Conservation (phyloP, 768 basidiomycete species). For the Rhodotorula toruloides region DNA sequence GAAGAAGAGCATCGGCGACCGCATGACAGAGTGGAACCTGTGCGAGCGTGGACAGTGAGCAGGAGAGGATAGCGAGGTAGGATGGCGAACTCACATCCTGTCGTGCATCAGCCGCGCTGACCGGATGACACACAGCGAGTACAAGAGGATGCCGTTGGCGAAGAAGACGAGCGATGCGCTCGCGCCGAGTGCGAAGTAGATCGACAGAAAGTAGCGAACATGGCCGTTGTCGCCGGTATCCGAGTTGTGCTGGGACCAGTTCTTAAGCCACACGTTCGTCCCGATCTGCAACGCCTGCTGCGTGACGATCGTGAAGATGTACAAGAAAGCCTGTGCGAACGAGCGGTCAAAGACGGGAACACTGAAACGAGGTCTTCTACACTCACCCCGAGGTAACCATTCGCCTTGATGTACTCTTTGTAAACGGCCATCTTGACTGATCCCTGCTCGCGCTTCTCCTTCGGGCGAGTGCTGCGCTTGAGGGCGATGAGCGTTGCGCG, state of each 20-base stretch:
- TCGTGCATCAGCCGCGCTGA: constrained; percentile 40
- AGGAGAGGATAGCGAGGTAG: neutral
- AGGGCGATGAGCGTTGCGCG: constrained; percentile 24
- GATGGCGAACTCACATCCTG: constrained; percentile 24
- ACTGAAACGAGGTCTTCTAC: neutral
- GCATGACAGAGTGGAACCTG: constrained; percentile 64
- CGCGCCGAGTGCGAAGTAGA: constrained; percentile 28
- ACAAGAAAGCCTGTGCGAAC: constrained; percentile 41
- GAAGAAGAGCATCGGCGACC: constrained; percentile 65
- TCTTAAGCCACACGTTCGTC: constrained; percentile 42
- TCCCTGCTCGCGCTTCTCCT: constrained; percentile 47
- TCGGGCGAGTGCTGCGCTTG: constrained; percentile 39
- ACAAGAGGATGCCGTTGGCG: constrained; percentile 41
- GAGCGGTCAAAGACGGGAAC: neutral
- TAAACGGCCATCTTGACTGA: constrained; percentile 49
- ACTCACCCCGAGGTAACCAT: constrained; percentile 40
- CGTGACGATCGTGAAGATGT: constrained; percentile 45
- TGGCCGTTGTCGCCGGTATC: constrained; percentile 34
- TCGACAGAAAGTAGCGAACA: constrained; percentile 34
- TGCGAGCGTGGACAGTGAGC: constrained; percentile 1
- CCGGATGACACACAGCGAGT: constrained; percentile 41
- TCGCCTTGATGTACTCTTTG: constrained; percentile 46
- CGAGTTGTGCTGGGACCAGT: constrained; percentile 38
- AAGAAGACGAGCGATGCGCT: constrained; percentile 29
- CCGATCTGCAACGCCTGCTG: constrained; percentile 47